phyloP scores from a whole-genome alignment of 176 grass and related monocot species.

The Chloris gayana region DNA sequence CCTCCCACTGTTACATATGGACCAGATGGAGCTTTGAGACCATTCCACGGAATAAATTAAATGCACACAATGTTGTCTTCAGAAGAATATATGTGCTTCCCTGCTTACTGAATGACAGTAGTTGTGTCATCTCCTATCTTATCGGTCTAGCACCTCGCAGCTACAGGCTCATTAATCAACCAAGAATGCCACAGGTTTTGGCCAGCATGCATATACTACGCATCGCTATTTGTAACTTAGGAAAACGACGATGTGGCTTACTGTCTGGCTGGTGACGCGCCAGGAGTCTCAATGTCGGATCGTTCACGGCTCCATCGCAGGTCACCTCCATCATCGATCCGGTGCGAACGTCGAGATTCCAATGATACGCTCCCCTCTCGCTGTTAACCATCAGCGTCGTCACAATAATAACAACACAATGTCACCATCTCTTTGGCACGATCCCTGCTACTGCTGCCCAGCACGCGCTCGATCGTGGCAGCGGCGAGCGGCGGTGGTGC shows the following conservation, averaged over 20 bases:
- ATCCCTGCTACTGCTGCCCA: background rate
- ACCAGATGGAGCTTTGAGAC: background rate
- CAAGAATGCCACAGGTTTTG: no score
- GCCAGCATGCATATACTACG: no score
- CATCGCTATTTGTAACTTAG: no score
- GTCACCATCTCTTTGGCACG: background rate
- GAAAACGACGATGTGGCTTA: no score
- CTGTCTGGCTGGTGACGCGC: background rate
- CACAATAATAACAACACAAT: no score
- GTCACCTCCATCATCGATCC: background rate
- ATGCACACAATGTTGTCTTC: background rate
- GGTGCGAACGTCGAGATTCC: background rate
- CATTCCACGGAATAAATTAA: background rate
- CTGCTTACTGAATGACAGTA: background rate
- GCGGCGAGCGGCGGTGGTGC: background rate
- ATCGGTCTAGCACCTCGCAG: no score
- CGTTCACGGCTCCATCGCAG: background rate
- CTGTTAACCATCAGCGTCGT: background rate
- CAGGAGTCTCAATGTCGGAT: background rate
- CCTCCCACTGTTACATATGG: background rate
- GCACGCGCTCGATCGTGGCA: conserved; percentile 18
- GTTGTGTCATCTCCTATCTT: no score
- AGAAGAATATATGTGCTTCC: background rate
- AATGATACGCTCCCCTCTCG: background rate
- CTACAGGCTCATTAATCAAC: no score